Conservation (phyloP, 805 yeast species). For the Saccharomycopsis capsularis region DNA sequence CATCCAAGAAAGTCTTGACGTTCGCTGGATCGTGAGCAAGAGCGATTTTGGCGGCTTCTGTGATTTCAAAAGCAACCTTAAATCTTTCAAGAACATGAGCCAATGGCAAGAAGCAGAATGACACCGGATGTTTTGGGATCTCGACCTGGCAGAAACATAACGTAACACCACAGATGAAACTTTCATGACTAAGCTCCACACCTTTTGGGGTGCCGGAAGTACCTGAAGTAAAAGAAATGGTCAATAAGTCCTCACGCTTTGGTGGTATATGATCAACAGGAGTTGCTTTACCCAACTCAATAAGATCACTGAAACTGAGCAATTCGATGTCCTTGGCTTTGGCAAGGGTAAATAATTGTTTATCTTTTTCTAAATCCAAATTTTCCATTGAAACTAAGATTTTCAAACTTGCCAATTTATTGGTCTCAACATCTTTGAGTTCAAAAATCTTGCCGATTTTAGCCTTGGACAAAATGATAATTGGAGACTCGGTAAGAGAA, state of each 20-base stretch:
- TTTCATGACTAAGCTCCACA: slow-evolving; percentile 39
- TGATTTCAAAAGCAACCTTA: slow-evolving; percentile 23
- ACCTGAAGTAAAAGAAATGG: slow-evolving; percentile 63
- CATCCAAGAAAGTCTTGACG: slow-evolving; percentile 40
- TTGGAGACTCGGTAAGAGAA: slow-evolving; percentile 52
- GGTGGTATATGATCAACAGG: slow-evolving; percentile 37
- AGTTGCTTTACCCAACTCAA: slow-evolving; percentile 31
- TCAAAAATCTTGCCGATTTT: slow-evolving; percentile 28
- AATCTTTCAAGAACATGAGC: slow-evolving; percentile 53
- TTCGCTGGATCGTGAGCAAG: slow-evolving; percentile 43
- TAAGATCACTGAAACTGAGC: slow-evolving; percentile 30
- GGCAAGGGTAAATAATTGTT: neutral
- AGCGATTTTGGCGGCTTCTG: slow-evolving; percentile 37
- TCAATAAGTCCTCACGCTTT: slow-evolving; percentile 35
- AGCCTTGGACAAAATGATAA: slow-evolving; percentile 37
- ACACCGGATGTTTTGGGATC: slow-evolving; percentile 33
- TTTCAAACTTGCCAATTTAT: slow-evolving; percentile 24
- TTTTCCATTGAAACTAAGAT: slow-evolving; percentile 14
- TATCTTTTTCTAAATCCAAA: slow-evolving; percentile 16
- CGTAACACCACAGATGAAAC: slow-evolving; percentile 9
- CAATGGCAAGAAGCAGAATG: slow-evolving; percentile 43
- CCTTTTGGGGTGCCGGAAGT: slow-evolving; percentile 63
- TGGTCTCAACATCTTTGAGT: slow-evolving; percentile 23
- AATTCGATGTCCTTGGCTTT: slow-evolving; percentile 27
- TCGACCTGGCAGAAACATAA: slow-evolving; percentile 23